Base-by-base conservation (phyloP, 2,329 filamentous ascomycete genomes). In the Fusarium aywerte region DNA sequence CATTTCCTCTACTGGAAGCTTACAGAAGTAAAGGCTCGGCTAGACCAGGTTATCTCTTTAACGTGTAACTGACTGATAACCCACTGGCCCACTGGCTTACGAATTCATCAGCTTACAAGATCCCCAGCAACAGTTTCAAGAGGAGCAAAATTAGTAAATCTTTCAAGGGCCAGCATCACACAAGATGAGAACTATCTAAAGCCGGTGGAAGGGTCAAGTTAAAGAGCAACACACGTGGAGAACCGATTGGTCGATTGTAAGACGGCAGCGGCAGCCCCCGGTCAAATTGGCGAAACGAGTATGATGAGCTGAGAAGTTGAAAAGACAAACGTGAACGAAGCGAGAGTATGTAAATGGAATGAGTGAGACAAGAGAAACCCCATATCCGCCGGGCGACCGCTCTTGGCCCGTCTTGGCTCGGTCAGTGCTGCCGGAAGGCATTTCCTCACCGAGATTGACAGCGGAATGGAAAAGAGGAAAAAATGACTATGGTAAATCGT, bases 201-300 rank as follows among this genome's bases (percentile, higher is more conserved):
- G 48, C 31, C 21, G 40, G 42, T 31, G 47, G 32, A 27, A 62
- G 47, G 47, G 39, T 25, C 47, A 48, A 43, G 39, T 50, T 18
- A 33, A 29, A 51, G 35, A 54, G 56, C 47, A 55, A 63, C 45
- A 59, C 66, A 68, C 66, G 66, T 69, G 65, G 65, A 67, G 50
- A 58, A 69, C 62, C 52, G 56, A 68, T 68, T 68, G 66, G 66
- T 44, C 35, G 15, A 33, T 35, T 63, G 42, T 39, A 29, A 53
- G 38, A 60, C 49, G 38, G 25, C 18, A 25, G 21, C 8, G 10
- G 23, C 32, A 49, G 45, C 52, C 66, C 65, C 62, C 69, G 57
- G 16, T 67, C 58, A 54, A 53, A 49, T 58, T 35, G 40, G 59
- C 57, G 49, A 69, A 48, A 54, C 58, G 20, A 62, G 40, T 23